Conservation (phyloP, 2,329 filamentous ascomycete species). For the Ceratocystis cacaofunesta region DNA sequence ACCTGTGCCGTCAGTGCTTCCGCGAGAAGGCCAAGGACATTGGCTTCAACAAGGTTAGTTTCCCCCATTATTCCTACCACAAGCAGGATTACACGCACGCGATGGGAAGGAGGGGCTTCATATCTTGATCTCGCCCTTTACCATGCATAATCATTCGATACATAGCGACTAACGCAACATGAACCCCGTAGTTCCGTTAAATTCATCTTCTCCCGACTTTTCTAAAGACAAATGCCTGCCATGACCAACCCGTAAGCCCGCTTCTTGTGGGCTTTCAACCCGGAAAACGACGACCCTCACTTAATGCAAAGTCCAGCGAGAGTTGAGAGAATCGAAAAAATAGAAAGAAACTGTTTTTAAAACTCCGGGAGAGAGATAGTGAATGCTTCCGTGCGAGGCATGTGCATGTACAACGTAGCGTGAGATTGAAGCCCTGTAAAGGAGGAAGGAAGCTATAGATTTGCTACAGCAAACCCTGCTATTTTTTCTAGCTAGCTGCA, state of each 20-base stretch:
- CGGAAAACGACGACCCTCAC: conserved; percentile 14
- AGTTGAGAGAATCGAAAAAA: conserved; percentile 16
- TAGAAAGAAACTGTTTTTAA: conserved; percentile 17
- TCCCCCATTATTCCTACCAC: background rate
- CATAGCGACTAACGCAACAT: conserved; percentile 6
- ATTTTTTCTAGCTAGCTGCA: too few species aligned
- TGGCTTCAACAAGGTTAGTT: conserved; percentile 54
- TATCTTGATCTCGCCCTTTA: background rate
- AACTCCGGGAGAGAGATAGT: background rate
- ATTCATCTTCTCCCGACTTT: conserved; percentile 17
- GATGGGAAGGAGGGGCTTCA: background rate
- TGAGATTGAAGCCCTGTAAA: too few species aligned
- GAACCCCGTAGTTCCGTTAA: conserved; percentile 15
- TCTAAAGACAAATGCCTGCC: conserved; percentile 16
- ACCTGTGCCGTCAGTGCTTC: conserved; percentile 72
- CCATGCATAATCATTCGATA: background rate
- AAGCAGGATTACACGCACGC: background rate
- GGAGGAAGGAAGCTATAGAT: too few species aligned
- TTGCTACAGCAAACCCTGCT: too few species aligned
- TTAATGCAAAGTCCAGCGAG: conserved; percentile 16
- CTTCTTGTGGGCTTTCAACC: background rate
- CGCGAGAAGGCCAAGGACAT: conserved; percentile 59
- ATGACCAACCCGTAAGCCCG: conserved; percentile 14
- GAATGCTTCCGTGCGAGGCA: background rate
- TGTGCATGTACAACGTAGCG: background rate